These are phyloP conservation scores for Fusarium nelsonii DNA, from an alignment of 2,329 filamentous ascomycete species.

Conservation along the genomic window DNA sequence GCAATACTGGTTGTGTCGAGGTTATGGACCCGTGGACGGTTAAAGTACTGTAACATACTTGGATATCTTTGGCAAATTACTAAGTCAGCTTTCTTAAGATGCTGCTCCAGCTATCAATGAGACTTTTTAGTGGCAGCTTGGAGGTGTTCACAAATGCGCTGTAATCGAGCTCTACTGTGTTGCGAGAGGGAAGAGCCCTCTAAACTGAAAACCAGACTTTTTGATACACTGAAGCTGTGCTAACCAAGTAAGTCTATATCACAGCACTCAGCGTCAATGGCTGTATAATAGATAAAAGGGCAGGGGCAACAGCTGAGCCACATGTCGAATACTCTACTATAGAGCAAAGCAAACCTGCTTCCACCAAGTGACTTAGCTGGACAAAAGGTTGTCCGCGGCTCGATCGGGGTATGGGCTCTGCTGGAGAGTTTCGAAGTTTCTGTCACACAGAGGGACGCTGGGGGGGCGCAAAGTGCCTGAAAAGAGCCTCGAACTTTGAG, in stretches of 20 bases:
- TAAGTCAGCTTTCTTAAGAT: neutral
- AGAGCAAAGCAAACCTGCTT: neutral
- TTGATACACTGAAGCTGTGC: conserved; percentile 11
- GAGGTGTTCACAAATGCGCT: neutral
- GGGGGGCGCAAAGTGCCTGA: conserved; percentile 36
- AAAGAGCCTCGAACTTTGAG: conserved; percentile 30
- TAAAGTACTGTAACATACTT: neutral
- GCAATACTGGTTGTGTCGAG: neutral
- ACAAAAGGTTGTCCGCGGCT: neutral
- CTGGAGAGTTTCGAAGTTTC: conserved; percentile 34
- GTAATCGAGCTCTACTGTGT: neutral
- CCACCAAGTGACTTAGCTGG: neutral
- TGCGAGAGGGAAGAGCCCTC: neutral
- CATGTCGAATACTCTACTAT: neutral
- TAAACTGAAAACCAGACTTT: neutral
- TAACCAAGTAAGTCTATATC: conserved; percentile 1
- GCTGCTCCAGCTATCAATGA: neutral
- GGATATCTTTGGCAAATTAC: neutral
- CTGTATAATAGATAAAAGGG: neutral
- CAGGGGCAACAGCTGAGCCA: conserved; percentile 4
- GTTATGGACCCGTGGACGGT: no score
- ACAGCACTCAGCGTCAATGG: conserved; percentile 13
- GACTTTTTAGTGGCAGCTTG: neutral
- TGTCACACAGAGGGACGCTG: conserved; percentile 27
- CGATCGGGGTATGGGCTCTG: conserved; percentile 3